Conservation (phyloP, 73 alveolate species). For the Stentor roeselii region DNA sequence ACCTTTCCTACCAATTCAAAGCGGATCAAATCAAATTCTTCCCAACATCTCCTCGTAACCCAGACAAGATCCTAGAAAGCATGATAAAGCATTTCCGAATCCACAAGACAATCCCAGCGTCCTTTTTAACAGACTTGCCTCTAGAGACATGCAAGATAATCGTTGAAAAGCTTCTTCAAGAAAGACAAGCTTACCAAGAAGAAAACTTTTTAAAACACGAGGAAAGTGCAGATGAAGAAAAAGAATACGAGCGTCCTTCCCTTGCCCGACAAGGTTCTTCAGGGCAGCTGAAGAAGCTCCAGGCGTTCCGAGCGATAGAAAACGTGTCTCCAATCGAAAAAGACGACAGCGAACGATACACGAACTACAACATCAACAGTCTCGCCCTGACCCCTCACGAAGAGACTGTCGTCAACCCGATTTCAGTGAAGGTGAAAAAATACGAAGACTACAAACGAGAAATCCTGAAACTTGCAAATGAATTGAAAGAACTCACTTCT, state of each 20-base stretch:
- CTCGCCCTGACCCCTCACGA: constrained; percentile 5
- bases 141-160: constrained; percentile 30
- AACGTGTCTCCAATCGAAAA: constrained; percentile 22
- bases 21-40: too few species aligned
- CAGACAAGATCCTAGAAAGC: neutral
- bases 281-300: neutral
- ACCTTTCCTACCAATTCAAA: too few species aligned
- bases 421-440: neutral
- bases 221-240: neutral
- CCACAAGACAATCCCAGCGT: constrained; percentile 10
- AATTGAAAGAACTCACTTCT: constrained; percentile 2
- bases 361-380: neutral
- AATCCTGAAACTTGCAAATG: neutral
- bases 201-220: neutral
- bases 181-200: neutral
- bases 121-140: constrained; percentile 24
- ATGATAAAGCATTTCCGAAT: neutral
- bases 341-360: constrained; percentile 14
- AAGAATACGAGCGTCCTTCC: neutral
- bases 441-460: neutral
- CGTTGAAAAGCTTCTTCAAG: constrained; percentile 11
- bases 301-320: neutral
- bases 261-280: neutral
- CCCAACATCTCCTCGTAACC: too few species aligned
- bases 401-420: neutral